Percentiles rank a stretch among this genome's conserved stretches.
Conservation (phyloP, 1,139 yeast species). For the Debaryomyces robertsiae region DNA sequence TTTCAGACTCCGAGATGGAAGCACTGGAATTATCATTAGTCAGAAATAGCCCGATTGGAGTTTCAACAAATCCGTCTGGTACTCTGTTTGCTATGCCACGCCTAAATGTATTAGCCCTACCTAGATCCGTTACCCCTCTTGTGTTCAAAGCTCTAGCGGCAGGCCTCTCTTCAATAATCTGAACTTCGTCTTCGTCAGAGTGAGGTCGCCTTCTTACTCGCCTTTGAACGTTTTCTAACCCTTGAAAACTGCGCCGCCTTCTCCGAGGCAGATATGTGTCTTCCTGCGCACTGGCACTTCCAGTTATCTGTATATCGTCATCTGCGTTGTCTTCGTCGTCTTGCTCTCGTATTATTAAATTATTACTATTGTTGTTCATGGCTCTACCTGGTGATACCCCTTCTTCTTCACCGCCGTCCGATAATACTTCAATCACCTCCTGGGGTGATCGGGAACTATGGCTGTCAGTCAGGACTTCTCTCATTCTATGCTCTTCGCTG, state of each 20-base stretch:
- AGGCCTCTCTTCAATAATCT: conserved; percentile 18
- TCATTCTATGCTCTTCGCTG: neutral
- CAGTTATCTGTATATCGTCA: conserved; percentile 16
- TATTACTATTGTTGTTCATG: neutral
- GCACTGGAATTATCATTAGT: neutral
- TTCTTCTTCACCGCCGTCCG: conserved; percentile 15
- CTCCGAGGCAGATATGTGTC: neutral
- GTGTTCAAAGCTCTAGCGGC: conserved; percentile 7
- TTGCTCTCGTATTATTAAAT: conserved; percentile 8
- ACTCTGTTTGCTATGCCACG: neutral
- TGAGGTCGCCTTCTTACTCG: conserved; percentile 13
- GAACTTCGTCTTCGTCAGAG: conserved; percentile 19
- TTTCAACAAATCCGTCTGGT: conserved; percentile 3
- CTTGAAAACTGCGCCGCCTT: conserved; percentile 3
- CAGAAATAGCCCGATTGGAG: conserved; percentile 5
- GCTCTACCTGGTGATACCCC: neutral
- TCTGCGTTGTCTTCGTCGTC: conserved; percentile 10
- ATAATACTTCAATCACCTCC: conserved; percentile 15
- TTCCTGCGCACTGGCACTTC: neutral
- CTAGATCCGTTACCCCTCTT: neutral
- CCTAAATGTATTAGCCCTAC: neutral
- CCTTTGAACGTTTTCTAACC: conserved; percentile 6
- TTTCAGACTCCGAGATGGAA: conserved; percentile 7
- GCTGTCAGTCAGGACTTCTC: neutral
- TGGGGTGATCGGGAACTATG: neutral